Evolutionary conservation across 139 green algal species (phyloP).

Genomic region (Zygnema circumcarinatum): DNA sequence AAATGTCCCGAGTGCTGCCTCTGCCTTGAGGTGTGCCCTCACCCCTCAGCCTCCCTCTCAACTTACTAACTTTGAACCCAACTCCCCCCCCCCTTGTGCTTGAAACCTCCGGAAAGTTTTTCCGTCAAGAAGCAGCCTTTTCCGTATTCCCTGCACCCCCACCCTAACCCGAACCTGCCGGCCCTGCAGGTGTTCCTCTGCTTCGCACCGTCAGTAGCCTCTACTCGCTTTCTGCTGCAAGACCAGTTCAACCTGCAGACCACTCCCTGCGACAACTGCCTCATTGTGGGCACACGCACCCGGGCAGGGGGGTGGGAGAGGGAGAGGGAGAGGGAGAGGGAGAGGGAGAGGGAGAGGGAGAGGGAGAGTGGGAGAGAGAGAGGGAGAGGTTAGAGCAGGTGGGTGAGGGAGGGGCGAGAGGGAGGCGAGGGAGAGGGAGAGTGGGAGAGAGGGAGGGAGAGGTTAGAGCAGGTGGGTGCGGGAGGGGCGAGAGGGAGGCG

Average conservation of each 20-base stretch:
- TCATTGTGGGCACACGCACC: conserved; percentile 51
- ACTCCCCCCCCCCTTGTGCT: background rate
- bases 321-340: too few species aligned
- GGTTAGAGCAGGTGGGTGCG: too few species aligned
- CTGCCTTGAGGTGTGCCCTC: conserved; percentile 52
- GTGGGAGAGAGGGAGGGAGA: too few species aligned
- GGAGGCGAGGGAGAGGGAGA: too few species aligned
- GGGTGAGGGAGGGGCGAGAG: too few species aligned
- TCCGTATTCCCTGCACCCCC: too few species aligned
- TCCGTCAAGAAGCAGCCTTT: background rate
- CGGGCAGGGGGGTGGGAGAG: too few species aligned
- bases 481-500: too few species aligned
- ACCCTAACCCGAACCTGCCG: too few species aligned
- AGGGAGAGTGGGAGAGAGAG: too few species aligned
- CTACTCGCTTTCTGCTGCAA: conserved; percentile 66
- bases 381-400: too few species aligned
- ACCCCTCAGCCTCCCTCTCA: background rate
- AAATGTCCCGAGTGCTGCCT: conserved; percentile 63
- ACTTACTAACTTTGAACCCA: background rate
- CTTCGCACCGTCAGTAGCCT: conserved; percentile 59
- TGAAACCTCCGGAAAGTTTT: background rate
- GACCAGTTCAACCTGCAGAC: conserved; percentile 66
- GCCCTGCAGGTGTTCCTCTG: conserved; percentile 57
- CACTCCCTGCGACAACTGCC: conserved; percentile 85
- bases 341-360: too few species aligned